Base-by-base conservation (phyloP, 371 early-diverging fungal genomes). In the Syncephalastrum sp. region DNA sequence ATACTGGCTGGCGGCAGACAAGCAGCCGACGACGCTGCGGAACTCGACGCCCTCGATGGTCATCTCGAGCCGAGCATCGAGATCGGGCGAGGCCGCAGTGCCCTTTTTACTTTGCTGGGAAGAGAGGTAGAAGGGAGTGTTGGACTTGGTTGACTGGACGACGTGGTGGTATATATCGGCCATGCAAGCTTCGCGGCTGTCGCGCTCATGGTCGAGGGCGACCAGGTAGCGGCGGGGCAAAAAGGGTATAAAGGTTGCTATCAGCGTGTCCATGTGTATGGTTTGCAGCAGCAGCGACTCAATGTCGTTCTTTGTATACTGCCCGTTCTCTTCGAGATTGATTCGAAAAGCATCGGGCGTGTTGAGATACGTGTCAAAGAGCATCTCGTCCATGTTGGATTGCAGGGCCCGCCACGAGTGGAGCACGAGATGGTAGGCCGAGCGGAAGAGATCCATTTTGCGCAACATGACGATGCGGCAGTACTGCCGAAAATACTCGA, bases 401-500 rank as follows among this genome's bases (percentile, higher is more conserved):
- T 60, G 60, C 5, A 67, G 52, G 14, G 66, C 70, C 8, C 64
- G 54, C 2, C 68, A 57, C 25, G 72, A 71, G 47, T 53, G 57
- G 2, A 66, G 53, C 8, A 63, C 56, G 14, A 73, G 50, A 44
- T 59, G 61, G n/a, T 71, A 71, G 16, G 64, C 57, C 14, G 74
- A 64, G 42, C 60, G 66, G 21, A 77, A 71, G 1, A 77, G 27
- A 3, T 77, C 64, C 67, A 77, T 45, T 41, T 77, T 77, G 23
- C 77, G 67, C 2, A 74, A 50, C 60, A 69, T 64, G 8, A 71
- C 63, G 12, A 74, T 54, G 17, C 77, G 71, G 24, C 72, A 74
- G 27, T 69, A 71, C 5, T 69, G 66, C 6, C 68, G 65, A 24
- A 77, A 67, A 19, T 47, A 61, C 23, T 71, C 65, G 15, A 74